Evolutionary conservation across 345 rosid species (phyloP).

Genomic region (Pseudoturritis turrita): DNA sequence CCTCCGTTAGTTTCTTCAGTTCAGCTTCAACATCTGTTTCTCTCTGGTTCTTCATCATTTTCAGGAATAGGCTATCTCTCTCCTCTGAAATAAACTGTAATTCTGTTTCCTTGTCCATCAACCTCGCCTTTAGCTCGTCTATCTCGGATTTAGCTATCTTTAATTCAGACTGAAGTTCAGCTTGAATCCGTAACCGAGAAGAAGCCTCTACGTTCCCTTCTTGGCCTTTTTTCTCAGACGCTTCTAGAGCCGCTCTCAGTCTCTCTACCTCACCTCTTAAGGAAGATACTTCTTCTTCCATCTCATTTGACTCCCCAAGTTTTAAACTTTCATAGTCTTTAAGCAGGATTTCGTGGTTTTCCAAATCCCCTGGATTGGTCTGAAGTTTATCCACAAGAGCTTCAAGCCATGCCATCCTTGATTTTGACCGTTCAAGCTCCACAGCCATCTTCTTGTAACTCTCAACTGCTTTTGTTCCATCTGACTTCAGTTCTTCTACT

Average conservation of each 20-base stretch:
- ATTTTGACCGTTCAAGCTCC: conserved; percentile 71
- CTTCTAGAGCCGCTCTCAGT: conserved; percentile 54
- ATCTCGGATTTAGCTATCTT: conserved; percentile 50
- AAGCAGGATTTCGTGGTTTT: conserved; percentile 15
- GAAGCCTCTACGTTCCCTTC: conserved; percentile 24
- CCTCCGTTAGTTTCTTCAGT: conserved; percentile 45
- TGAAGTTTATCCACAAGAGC: conserved; percentile 41
- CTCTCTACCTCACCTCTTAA: conserved; percentile 54
- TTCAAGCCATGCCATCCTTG: conserved; percentile 49
- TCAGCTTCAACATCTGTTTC: conserved; percentile 35
- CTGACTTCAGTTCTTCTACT: conserved; percentile 58
- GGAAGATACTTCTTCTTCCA: conserved; percentile 44
- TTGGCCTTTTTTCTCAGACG: conserved; percentile 17
- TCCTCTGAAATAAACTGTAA: conserved; percentile 73
- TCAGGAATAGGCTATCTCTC: conserved; percentile 48
- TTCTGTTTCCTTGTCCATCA: conserved; percentile 90
- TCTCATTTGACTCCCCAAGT: conserved; percentile 35
- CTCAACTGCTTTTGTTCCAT: conserved; percentile 53
- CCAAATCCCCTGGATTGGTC: conserved; percentile 21
- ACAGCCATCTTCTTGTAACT: conserved; percentile 52
- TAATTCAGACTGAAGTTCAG: conserved; percentile 55
- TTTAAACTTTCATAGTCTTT: conserved; percentile 31
- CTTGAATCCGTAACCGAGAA: conserved; percentile 43
- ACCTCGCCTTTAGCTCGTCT: conserved; percentile 66
- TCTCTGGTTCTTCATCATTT: conserved; percentile 43